Evolutionary conservation across 23 red algal genomes (phyloP).

Genomic region (Gracilaria gracilis): DNA sequence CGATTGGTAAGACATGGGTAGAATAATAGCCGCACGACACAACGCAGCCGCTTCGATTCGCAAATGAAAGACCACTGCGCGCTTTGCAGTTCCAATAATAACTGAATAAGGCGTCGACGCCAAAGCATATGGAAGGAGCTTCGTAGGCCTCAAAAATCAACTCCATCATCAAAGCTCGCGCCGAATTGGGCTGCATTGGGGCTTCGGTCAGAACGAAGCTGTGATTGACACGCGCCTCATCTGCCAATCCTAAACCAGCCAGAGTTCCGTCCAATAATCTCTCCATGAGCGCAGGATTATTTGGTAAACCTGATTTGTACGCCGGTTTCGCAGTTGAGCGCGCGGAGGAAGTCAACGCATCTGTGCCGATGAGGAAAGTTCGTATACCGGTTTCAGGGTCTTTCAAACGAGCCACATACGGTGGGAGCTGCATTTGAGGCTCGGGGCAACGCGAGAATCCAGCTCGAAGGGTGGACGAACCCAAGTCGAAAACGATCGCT

Average conservation of each 20-base stretch:
- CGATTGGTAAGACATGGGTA: slow-evolving; percentile 80
- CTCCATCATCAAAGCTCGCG: slow-evolving; percentile 72
- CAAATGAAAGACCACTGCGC: slow-evolving; percentile 42
- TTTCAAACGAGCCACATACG: slow-evolving; percentile 63
- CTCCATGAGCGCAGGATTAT: slow-evolving; percentile 73
- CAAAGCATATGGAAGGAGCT: slow-evolving; percentile 67
- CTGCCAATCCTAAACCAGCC: slow-evolving; percentile 69
- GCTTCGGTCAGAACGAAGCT: slow-evolving; percentile 81
- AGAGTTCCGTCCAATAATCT: slow-evolving; percentile 78
- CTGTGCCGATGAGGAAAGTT: slow-evolving; percentile 73
- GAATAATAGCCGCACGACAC: slow-evolving; percentile 64
- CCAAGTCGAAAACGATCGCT: slow-evolving; percentile 83
- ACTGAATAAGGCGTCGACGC: slow-evolving; percentile 77
- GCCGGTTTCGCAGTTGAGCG: slow-evolving; percentile 64
- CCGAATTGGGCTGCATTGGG: slow-evolving; percentile 72
- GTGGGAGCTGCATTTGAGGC: slow-evolving; percentile 57
- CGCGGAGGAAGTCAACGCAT: slow-evolving; percentile 70
- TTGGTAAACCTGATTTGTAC: slow-evolving; percentile 72
- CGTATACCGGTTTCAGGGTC: slow-evolving; percentile 69
- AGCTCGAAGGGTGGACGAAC: slow-evolving; percentile 76
- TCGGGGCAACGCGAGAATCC: slow-evolving; percentile 66
- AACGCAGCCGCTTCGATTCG: slow-evolving; percentile 44
- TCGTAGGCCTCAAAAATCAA: slow-evolving; percentile 88
- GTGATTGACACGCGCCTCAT: slow-evolving; percentile 58
- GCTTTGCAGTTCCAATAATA: slow-evolving; percentile 73